phyloP scores from a whole-genome alignment of 176 grass and related monocot species.

The Aegilops longissima region DNA sequence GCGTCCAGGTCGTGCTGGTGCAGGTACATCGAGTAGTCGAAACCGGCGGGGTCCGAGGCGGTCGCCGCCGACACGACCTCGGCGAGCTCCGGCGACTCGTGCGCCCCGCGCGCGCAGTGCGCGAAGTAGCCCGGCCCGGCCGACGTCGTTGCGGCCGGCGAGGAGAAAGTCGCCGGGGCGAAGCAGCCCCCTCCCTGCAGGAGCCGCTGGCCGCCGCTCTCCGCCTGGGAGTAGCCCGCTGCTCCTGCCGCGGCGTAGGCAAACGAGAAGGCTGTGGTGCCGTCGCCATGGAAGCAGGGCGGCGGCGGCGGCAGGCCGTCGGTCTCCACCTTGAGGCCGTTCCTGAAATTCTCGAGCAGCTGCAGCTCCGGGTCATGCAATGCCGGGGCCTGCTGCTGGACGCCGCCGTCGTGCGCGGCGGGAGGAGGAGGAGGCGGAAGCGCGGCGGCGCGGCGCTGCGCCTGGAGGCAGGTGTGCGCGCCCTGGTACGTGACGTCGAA shows the following conservation, averaged over 20 bases:
- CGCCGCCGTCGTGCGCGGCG: not conserved
- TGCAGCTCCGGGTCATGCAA: slow-evolving; percentile 13
- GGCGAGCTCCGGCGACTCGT: slow-evolving; percentile 48
- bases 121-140: slow-evolving; percentile 39
- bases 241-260: not conserved
- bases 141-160: slow-evolving; percentile 20
- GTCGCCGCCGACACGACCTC: slow-evolving; percentile 54
- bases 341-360: slow-evolving; percentile 51
- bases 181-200: slow-evolving; percentile 4
- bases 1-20: slow-evolving; percentile 6
- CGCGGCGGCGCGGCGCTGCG: not conserved
- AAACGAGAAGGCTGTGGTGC: slow-evolving; percentile 16
- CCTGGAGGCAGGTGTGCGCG: slow-evolving; percentile 67
- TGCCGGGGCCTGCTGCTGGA: not conserved
- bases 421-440: not conserved
- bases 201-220: not conserved
- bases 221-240: slow-evolving; percentile 15
- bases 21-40: slow-evolving; percentile 13
- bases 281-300: not conserved
- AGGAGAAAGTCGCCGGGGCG: slow-evolving; percentile 1
- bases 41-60: not conserved
- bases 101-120: not conserved
- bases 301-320: not conserved
- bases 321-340: slow-evolving; percentile 37
- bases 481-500: slow-evolving; percentile 78